These are phyloP conservation scores for Taxillus chinensis DNA, from an alignment of 164 flowering plant species.

Conservation along the genomic window DNA sequence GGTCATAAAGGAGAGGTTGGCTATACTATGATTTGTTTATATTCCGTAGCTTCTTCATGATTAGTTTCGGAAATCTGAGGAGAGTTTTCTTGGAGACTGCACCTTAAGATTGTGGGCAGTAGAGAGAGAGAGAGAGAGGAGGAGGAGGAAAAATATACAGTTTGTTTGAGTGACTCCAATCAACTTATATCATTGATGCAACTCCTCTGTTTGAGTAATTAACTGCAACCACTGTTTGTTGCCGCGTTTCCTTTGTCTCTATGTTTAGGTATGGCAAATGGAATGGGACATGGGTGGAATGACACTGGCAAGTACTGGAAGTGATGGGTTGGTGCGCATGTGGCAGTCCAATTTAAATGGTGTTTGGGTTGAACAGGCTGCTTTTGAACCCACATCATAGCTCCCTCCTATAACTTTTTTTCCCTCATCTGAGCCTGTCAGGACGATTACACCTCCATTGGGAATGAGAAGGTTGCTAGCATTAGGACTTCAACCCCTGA, in stretches of 20 bases:
- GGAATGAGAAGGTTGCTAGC: no score
- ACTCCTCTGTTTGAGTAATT: no score
- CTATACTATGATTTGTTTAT: neutral
- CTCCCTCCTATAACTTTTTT: neutral
- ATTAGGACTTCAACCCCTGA: neutral
- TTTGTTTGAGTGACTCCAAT: no score
- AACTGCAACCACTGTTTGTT: no score
- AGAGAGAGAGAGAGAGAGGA: no score
- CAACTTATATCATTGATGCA: no score
- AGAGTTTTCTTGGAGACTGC: no score
- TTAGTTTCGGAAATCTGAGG: neutral
- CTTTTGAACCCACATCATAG: conserved; percentile 42
- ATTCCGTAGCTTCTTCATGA: neutral
- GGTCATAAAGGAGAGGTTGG: conserved; percentile 85
- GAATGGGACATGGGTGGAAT: conserved; percentile 97
- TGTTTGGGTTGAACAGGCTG: conserved; percentile 77
- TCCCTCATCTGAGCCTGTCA: neutral
- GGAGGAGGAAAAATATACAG: no score
- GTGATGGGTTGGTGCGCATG: conserved; percentile 61
- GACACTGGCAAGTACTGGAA: conserved; percentile 80
- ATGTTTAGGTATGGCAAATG: conserved; percentile 77
- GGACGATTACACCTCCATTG: no score
- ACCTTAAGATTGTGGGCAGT: no score
- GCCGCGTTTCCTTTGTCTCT: neutral
- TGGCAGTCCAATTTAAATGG: conserved; percentile 95